Evolutionary conservation across 73 alveolate genomes (phyloP), one percentile per base, ranked within the genome.

Genomic region (Paramecium tetraurelia): DNA sequence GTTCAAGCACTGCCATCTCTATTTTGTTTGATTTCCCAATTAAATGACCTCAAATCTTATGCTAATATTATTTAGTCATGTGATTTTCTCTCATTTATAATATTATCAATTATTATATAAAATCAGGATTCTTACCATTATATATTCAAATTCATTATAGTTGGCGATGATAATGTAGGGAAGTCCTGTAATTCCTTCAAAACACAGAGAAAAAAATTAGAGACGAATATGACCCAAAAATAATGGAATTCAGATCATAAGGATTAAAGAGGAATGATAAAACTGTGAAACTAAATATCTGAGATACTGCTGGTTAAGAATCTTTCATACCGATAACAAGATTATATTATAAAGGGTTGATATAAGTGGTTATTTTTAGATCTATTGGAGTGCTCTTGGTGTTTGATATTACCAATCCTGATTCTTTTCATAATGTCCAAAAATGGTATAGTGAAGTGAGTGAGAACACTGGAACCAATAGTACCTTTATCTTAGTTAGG

Each of bases 261-360:
- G 83, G 63, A 33, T 41, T 93, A 18, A 57, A 58, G 14, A 27
- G 36, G 63, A 89, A 95, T 89, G 98, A 96, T 83, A 93, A 94
- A 86, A 95, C 98, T 27, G 93, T 96, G 44, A 44, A 98, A 18
- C 94, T 96, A 18, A 96, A 96, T 88, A 92, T 96, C 41, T 96
- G 99, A 98, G 98, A 96, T 93, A 96, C 99, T 12, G 98, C 98
- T 46, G 96, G 96, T 29, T 92, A 93, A 76, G 96, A 77, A 53
- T 58, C 70, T 1, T 21, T 16, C 22, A 48, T 29, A 57, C 36
- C 86, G 11, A 85, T 85, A 33, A 85, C 93, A 12, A 31, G 93
- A 33, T 58, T 75, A n/a, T 85, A 85, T 68, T 85, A 85, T 68
- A 58, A 85, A 93, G 92, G 93, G 90, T 80, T 18, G 14, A 43